These are phyloP conservation scores for Phytophthora brassicae DNA, from an alignment of 352 stramenopile species.

Conservation along the genomic window DNA sequence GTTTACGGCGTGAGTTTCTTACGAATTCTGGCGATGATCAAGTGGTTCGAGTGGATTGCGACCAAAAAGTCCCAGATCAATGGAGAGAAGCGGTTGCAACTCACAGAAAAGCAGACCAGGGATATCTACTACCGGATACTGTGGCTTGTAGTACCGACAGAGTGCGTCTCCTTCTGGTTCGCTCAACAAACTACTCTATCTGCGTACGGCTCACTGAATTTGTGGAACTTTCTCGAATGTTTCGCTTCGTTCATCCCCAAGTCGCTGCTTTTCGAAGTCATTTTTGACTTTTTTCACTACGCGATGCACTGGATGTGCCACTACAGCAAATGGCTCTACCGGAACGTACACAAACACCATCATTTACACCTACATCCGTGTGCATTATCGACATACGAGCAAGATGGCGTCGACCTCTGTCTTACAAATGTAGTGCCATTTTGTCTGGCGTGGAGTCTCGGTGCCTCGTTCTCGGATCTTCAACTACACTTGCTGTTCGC, in stretches of 20 bases:
- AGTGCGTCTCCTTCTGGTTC: slow-evolving; percentile 67
- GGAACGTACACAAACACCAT: slow-evolving; percentile 83
- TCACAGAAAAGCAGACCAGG: slow-evolving; percentile 43
- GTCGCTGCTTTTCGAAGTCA: slow-evolving; percentile 82
- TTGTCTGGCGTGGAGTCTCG: slow-evolving; percentile 44
- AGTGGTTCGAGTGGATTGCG: slow-evolving; percentile 85
- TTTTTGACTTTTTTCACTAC: slow-evolving; percentile 90
- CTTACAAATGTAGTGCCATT: slow-evolving; percentile 83
- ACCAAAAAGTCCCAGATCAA: slow-evolving; percentile 71
- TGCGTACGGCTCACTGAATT: slow-evolving; percentile 6
- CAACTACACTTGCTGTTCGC: slow-evolving; percentile 80
- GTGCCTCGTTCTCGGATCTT: slow-evolving; percentile 45
- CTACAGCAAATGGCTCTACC: slow-evolving; percentile 66
- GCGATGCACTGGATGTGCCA: slow-evolving; percentile 74
- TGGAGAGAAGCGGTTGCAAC: slow-evolving; percentile 49
- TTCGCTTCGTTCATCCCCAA: slow-evolving; percentile 76
- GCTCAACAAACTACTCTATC: slow-evolving; percentile 22
- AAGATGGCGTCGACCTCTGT: slow-evolving; percentile 70
- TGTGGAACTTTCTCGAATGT: slow-evolving; percentile 36
- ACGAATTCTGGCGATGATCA: slow-evolving; percentile 61
- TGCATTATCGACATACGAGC: slow-evolving; percentile 83
- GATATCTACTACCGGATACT: slow-evolving; percentile 65
- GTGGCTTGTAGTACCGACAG: slow-evolving; percentile 67
- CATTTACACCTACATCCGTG: slow-evolving; percentile 78
- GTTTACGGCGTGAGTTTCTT: slow-evolving; percentile 52